Evolutionary conservation across 2,329 filamentous ascomycete genomes (phyloP).

Genomic region (Neonectria coccinea): DNA sequence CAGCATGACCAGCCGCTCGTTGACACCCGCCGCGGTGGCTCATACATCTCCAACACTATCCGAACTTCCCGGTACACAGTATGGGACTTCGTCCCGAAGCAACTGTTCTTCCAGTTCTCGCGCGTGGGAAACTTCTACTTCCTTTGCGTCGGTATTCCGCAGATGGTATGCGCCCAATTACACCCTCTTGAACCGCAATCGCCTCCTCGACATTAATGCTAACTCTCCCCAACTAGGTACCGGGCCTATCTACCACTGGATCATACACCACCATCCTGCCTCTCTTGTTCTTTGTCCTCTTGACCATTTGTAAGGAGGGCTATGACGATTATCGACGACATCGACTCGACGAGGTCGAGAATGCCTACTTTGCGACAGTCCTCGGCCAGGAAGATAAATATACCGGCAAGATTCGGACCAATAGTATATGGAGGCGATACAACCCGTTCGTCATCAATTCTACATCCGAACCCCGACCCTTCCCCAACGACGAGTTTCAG

Average conservation of each 20-base stretch:
- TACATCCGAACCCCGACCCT: conserved; percentile 44
- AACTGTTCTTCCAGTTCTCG: conserved; percentile 86
- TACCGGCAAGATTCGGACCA: conserved; percentile 43
- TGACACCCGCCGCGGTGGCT: conserved; percentile 62
- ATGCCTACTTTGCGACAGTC: conserved; percentile 65
- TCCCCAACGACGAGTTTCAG: conserved; percentile 71
- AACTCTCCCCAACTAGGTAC: conserved; percentile 57
- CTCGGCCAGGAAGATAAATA: conserved; percentile 55
- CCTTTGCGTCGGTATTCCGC: conserved; percentile 83
- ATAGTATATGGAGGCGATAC: conserved; percentile 42
- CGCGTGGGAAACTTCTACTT: conserved; percentile 91
- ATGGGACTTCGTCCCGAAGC: conserved; percentile 87
- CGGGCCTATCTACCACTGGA: conserved; percentile 80
- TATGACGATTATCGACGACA: conserved; percentile 87
- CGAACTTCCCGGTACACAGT: conserved; percentile 85
- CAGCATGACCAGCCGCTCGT: conserved; percentile 55
- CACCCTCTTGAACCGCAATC: not conserved
- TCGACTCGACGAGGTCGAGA: conserved; percentile 84
- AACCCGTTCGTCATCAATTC: conserved; percentile 51
- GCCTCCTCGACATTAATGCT: conserved; percentile 11
- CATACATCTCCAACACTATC: conserved; percentile 72
- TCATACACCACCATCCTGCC: conserved; percentile 80
- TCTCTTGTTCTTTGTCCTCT: conserved; percentile 78
- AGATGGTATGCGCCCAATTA: conserved; percentile 63
- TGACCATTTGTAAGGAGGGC: conserved; percentile 88